These are phyloP conservation scores for Pyrus communis DNA, from an alignment of 306 rosid species.

Conservation along the genomic window DNA sequence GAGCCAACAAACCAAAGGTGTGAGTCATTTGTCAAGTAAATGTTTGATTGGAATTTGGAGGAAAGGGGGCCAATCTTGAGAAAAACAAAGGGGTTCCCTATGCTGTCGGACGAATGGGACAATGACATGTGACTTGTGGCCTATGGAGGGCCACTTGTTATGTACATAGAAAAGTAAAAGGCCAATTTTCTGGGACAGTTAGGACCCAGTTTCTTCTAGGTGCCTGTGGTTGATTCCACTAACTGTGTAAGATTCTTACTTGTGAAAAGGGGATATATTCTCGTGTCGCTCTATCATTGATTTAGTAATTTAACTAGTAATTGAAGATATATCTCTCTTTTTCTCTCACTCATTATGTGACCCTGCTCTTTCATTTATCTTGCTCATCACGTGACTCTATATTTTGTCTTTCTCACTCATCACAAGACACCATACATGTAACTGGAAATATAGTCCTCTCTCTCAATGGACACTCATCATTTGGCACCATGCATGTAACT, in stretches of 20 bases:
- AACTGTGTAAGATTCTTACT: background rate
- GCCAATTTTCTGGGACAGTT: constrained; percentile 22
- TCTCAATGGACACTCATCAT: too few species aligned
- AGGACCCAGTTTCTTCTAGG: constrained; percentile 29
- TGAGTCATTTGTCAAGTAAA: constrained; percentile 24
- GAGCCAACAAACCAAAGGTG: constrained; percentile 13
- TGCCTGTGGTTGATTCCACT: constrained; percentile 3
- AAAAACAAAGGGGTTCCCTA: constrained; percentile 10
- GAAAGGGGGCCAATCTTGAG: constrained; percentile 18
- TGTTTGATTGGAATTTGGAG: constrained; percentile 17
- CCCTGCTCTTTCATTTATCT: too few species aligned
- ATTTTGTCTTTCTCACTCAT: too few species aligned
- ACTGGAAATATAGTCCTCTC: too few species aligned
- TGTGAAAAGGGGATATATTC: background rate
- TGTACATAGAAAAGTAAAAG: background rate
- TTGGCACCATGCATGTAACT: too few species aligned
- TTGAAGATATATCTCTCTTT: too few species aligned
- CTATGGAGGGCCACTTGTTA: constrained; percentile 20
- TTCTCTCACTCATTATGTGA: too few species aligned
- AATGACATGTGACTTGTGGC: constrained; percentile 28
- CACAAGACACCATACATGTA: too few species aligned
- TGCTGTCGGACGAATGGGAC: constrained; percentile 31
- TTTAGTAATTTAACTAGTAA: too few species aligned
- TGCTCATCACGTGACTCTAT: too few species aligned
- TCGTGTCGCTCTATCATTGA: background rate